These are phyloP conservation scores for Salvia sclarea DNA, from an alignment of 305 asterid genomes.

Conservation along the genomic window DNA sequence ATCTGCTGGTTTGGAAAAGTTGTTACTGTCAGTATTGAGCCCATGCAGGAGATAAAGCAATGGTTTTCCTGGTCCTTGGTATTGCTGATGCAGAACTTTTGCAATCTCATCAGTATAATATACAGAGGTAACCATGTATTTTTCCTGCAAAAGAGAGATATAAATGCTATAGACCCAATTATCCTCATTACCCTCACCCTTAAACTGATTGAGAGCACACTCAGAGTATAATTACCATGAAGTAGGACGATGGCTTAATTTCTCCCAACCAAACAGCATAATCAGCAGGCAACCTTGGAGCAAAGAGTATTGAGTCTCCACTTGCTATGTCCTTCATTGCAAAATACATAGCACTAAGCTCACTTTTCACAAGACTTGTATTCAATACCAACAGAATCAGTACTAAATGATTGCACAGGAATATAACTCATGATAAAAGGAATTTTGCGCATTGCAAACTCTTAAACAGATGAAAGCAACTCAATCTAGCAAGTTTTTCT, in stretches of 20 bases:
- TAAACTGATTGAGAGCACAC: constrained; percentile 5
- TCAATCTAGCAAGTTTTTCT: not conserved
- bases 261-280: constrained; percentile 96
- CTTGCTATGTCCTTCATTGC: constrained; percentile 69
- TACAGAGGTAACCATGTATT: constrained; percentile 60
- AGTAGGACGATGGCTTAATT: constrained; percentile 72
- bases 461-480: constrained; percentile 23
- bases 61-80: constrained; percentile 69
- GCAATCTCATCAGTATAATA: constrained; percentile 74
- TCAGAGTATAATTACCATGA: constrained; percentile 59
- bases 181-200: constrained; percentile 12
- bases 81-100: constrained; percentile 56
- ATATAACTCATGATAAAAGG: not conserved
- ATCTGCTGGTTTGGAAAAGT: constrained; percentile 79
- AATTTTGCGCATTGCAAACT: constrained; percentile 4
- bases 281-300: constrained; percentile 79
- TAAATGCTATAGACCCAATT: constrained; percentile 25
- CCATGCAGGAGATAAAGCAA: constrained; percentile 86
- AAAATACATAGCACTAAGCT: constrained; percentile 26
- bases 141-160: constrained; percentile 58
- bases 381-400: constrained; percentile 10
- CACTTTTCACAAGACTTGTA: constrained; percentile 12
- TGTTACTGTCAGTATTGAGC: constrained; percentile 84
- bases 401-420: not conserved
- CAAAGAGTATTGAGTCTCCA: constrained; percentile 81